Conservation (phyloP, 441 rosid genomes). For the Sinapis alba region DNA sequence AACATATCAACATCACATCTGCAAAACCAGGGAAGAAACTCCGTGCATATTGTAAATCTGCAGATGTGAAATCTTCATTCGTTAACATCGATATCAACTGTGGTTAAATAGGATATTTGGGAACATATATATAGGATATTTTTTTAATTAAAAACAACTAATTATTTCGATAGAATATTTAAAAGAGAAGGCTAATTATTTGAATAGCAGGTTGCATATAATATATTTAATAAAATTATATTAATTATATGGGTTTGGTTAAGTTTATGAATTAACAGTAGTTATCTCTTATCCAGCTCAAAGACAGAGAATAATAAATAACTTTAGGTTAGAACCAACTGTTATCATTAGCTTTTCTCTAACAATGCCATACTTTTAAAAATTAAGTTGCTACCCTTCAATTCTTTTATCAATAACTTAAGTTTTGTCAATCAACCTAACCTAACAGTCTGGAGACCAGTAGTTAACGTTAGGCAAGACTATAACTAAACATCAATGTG, state of each 20-base stretch:
- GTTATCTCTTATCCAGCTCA: background rate
- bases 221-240: too few relatives aligned
- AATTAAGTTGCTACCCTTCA: background rate
- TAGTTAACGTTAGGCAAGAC: background rate
- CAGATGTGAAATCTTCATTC: conserved; percentile 1
- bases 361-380: background rate
- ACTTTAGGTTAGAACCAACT: background rate
- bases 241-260: background rate
- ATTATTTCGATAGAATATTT: background rate
- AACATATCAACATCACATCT: conserved; percentile 26
- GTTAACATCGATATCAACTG: background rate
- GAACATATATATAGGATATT: background rate
- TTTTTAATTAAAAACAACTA: background rate
- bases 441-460: background rate
- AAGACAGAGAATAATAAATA: background rate
- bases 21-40: background rate
- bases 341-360: background rate
- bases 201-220: too few relatives aligned
- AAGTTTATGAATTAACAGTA: background rate
- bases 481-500: background rate
- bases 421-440: background rate
- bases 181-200: background rate
- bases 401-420: background rate
- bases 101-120: background rate
- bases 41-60: conserved; percentile 11